These are phyloP conservation scores for Melampsora americana DNA, from an alignment of 1,284 basidiomycete genomes.

Conservation along the genomic window DNA sequence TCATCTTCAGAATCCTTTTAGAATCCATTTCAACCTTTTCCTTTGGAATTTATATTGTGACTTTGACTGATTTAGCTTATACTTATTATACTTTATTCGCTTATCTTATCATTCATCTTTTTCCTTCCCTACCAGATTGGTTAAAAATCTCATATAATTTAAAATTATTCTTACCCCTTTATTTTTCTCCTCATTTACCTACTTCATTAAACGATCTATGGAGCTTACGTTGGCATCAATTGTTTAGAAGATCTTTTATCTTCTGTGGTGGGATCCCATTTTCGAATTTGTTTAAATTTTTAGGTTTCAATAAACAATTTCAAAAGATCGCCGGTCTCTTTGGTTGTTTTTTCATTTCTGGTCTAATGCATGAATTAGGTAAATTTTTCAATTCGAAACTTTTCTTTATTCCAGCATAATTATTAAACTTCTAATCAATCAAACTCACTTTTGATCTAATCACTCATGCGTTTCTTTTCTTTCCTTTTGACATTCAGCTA, in stretches of 20 bases:
- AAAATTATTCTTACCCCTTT: constrained; percentile 1
- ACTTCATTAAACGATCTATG: constrained; percentile 19
- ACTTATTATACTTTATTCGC: neutral
- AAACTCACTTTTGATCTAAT: neutral
- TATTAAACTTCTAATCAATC: neutral
- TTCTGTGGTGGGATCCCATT: constrained; percentile 3
- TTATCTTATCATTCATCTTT: neutral
- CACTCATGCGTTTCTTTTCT: neutral
- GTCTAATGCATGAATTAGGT: constrained; percentile 25
- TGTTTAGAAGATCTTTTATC: constrained; percentile 17
- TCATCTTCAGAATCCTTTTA: neutral
- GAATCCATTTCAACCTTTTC: constrained; percentile 3
- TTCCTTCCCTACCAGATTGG: neutral
- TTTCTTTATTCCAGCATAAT: neutral
- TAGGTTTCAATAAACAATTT: neutral
- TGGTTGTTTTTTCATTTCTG: constrained; percentile 18
- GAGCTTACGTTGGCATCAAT: constrained; percentile 27
- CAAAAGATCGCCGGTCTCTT: neutral
- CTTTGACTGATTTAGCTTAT: constrained; percentile 3
- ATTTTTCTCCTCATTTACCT: constrained; percentile 8
- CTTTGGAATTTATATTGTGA: constrained; percentile 4
- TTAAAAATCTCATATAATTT: neutral
- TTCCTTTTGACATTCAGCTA: neutral
- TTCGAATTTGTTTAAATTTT: neutral
- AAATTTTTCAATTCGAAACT: neutral